phyloP scores from a whole-genome alignment of 2,329 filamentous ascomycete species.

The Cordyceps farinosa region DNA sequence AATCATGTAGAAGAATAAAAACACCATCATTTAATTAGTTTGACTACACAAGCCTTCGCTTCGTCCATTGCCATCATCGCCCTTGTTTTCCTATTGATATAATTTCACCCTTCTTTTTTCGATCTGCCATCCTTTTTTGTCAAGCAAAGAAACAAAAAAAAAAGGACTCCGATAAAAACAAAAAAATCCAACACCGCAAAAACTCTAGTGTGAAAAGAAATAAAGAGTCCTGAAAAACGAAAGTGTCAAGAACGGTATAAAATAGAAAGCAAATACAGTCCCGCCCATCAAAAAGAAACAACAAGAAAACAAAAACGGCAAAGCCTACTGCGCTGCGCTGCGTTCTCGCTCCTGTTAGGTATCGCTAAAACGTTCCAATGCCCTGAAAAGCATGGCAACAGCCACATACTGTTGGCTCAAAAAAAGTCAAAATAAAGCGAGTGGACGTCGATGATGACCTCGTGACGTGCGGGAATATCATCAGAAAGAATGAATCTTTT shows the following conservation, averaged over 20 bases:
- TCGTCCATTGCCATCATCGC: not conserved
- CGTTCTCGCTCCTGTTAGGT: not conserved
- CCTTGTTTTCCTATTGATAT: not conserved
- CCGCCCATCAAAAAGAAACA: not conserved
- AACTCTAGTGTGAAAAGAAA: not conserved
- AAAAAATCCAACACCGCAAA: not conserved
- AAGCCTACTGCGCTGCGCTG: not conserved
- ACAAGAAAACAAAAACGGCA: not conserved
- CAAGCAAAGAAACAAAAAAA: not conserved
- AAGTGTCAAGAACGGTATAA: conserved; percentile 1
- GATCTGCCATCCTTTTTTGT: not conserved
- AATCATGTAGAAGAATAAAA: not conserved
- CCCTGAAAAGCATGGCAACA: not conserved
- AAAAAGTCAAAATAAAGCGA: not conserved
- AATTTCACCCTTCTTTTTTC: not conserved
- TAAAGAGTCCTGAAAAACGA: not conserved
- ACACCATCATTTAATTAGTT: not conserved
- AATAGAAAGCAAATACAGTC: not conserved
- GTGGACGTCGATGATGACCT: not conserved
- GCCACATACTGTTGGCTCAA: not conserved
- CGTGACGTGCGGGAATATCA: not conserved
- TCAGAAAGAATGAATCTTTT: conserved; percentile 10
- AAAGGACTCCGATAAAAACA: not conserved
- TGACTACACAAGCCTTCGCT: not conserved
- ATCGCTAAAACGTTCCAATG: not conserved